These are phyloP conservation scores for Cladophialophora bantiana DNA, from an alignment of 2,329 filamentous ascomycete genomes.

Conservation along the genomic window DNA sequence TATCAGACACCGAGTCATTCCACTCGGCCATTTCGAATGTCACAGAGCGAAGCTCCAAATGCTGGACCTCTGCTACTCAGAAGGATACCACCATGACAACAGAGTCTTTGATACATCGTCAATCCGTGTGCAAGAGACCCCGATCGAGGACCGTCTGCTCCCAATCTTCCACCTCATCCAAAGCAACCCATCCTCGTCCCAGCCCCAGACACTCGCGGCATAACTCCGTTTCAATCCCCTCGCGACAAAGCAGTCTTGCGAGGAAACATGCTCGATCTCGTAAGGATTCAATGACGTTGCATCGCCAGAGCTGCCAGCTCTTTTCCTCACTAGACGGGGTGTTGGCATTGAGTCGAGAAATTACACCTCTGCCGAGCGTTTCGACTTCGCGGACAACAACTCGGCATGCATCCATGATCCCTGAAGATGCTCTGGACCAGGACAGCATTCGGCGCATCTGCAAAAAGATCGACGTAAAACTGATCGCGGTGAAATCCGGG, in stretches of 20 bases:
- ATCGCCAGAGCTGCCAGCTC: slow-evolving; percentile 30
- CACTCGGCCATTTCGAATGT: slow-evolving; percentile 34
- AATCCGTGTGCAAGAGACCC: not conserved
- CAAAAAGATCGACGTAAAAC: slow-evolving; percentile 25
- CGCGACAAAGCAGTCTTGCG: slow-evolving; percentile 25
- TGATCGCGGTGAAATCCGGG: not conserved
- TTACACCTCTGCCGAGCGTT: slow-evolving; percentile 28
- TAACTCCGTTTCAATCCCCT: slow-evolving; percentile 19
- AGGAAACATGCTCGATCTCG: slow-evolving; percentile 14
- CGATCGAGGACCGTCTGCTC: slow-evolving; percentile 7
- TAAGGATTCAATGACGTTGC: slow-evolving; percentile 24
- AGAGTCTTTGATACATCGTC: slow-evolving; percentile 8
- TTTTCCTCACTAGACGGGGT: slow-evolving; percentile 33
- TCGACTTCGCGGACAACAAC: slow-evolving; percentile 25
- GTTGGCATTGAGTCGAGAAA: slow-evolving; percentile 28
- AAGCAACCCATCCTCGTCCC: not conserved
- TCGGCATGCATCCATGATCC: slow-evolving; percentile 27
- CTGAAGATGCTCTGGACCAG: slow-evolving; percentile 5
- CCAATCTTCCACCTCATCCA: not conserved
- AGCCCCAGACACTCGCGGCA: slow-evolving; percentile 16
- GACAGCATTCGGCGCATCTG: slow-evolving; percentile 17
- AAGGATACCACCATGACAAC: not conserved
- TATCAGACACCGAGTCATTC: slow-evolving; percentile 36
- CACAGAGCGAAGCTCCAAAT: slow-evolving; percentile 7
- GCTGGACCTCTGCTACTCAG: not conserved